Base-by-base conservation (phyloP, 2,329 filamentous ascomycete species). In the Fusarium oxysporum region DNA sequence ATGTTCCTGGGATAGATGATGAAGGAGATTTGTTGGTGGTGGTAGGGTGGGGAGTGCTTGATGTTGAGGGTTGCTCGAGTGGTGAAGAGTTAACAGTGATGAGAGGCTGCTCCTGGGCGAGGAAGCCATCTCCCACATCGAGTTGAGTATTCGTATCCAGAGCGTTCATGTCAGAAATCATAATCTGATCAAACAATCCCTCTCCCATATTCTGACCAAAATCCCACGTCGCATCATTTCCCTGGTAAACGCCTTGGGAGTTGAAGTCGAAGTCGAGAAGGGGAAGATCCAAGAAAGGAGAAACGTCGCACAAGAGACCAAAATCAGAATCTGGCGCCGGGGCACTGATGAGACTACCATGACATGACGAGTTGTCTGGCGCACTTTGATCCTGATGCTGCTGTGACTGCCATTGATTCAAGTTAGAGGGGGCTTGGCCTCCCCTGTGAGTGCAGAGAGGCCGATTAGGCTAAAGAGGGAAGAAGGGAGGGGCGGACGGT, bases 361-460 rank as follows among this genome's bases (percentile, higher is more conserved):
- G 50, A 62, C 72, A 74, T 76, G 61, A n/a, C 33, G 53, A n/a
- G 25, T 30, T 38, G 14, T 21, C 70, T 63, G 59, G 45, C 40
- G 40, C 76, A 76, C 12, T 2, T 23, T 35, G 70, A 33, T 13
- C 59, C n/a, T 9, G 71, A 43, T 68, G 74, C 45, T 33, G 59
- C 35, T n/a, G 64, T 37, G 59, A 69, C 67, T n/a, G 3, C 65
- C 76, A 77, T 77, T 75, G 74, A 65, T 77, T 77, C 76, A 77
- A 76, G 75, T 75, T 77, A 71, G 48, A 71, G 74, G 71, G 71
- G 75, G 50, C 25, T 58, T 70, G 73, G 75, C 75, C 75, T 77
- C 72, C 75, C 75, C 73, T 77, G 73, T 65, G 56, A 45, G 21
- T 61, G 61, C 67, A 71, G 75, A 76, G 70, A 72, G 75, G 75